These are phyloP conservation scores for Aristolochia californica DNA, from an alignment of 164 flowering plant species.

Conservation along the genomic window DNA sequence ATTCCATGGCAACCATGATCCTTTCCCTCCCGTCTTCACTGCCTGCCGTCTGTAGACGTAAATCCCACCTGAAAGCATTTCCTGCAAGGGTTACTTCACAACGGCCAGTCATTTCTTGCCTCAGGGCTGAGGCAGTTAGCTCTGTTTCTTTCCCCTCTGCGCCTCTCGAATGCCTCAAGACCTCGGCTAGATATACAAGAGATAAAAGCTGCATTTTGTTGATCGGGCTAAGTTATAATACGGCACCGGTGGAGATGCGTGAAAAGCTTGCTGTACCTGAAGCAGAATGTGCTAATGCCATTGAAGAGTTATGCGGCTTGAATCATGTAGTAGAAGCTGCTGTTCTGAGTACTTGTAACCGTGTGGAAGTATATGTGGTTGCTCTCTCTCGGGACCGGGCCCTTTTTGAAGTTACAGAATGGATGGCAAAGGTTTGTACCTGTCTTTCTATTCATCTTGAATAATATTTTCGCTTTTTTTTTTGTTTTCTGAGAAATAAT, in stretches of 20 bases:
- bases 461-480: no score
- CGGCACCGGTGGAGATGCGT: constrained; percentile 95
- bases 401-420: constrained; percentile 92
- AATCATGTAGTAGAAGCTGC: constrained; percentile 99
- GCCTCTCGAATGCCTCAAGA: no score
- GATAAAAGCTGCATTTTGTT: constrained; percentile 93
- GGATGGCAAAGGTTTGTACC: constrained; percentile 92
- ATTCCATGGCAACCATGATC: no score
- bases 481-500: background rate
- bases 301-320: constrained; percentile 73
- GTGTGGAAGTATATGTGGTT: constrained; percentile 95
- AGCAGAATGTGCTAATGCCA: constrained; percentile 95
- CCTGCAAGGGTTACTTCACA: no score
- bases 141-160: no score
- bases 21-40: no score
- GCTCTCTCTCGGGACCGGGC: constrained; percentile 92
- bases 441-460: no score
- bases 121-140: no score
- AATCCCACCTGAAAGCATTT: no score
- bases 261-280: constrained; percentile 97
- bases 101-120: no score
- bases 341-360: constrained; percentile 94
- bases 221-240: constrained; percentile 89
- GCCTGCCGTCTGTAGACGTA: no score
- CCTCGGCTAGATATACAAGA: constrained; percentile 63